Evolutionary conservation across 2,329 filamentous ascomycete species (phyloP), one percentile per base, ranked within the genome.

Genomic region (Apiospora koreana): DNA sequence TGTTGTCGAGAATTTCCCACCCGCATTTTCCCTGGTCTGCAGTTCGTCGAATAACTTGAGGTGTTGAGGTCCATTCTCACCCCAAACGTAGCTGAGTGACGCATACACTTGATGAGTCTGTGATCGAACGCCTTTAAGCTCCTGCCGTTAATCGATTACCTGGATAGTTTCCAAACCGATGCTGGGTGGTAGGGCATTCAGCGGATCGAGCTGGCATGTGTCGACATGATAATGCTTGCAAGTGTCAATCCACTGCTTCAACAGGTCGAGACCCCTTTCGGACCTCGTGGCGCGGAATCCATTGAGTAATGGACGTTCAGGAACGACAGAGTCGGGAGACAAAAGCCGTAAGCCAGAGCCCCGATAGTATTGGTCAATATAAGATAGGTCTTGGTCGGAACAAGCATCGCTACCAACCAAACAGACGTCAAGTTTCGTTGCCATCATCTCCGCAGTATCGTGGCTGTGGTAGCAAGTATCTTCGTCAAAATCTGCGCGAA

Each of bases 11-110:
- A 8, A 4, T 2, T 8, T 25, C 1, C 14, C 48, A 14, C 23
- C 38, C 4, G 38, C 23, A 16, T 48, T 10, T 25, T 18, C 14
- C 14, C 14, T 54, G 12, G 25, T 31, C 4, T 54, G 25, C 5
- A 54, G 48, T 1, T 12, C 14, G 5, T 28, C 3, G 1, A 31
- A 31, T 6, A 18, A 18, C 1, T 18, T 18, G 48, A 18, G 48
- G 48, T 31, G 48, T 54, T 18, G 25, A 8, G 28, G 14, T 54
- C 25, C 14, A 18, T 23, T 14, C 14, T 31, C 23, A 3, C 48
- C 48, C 48, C 48, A 68, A 9, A 68, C 67, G 10, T 58, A 68
- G 18, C 67, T 68, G 45, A 62, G 67, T n/a, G 48, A 14, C 2
- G 46, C 67, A 62, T 68, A n/a, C n/a, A 68, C 21, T 62, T 50